Base-by-base conservation (phyloP, 345 rosid species). In the Mangifera indica region DNA sequence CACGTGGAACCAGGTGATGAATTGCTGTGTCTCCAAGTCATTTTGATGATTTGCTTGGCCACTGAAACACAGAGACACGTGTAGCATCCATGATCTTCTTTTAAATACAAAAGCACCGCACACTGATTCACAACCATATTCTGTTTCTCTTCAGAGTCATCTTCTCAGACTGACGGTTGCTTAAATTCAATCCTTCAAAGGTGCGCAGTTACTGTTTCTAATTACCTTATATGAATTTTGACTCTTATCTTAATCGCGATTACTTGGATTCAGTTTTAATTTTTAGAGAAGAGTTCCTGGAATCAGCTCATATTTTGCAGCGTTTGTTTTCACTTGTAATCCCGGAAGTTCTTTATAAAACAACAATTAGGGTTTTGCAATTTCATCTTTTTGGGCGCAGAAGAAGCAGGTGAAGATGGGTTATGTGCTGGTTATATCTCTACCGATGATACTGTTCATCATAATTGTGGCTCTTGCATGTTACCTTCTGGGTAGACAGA, bases 401-500 rank as follows among this genome's bases (percentile, higher is more conserved):
- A 37, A 37, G 42, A 37, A 37, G n/a, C n/a, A n/a, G 42, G 42
- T n/a, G 7, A 12, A 52, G 64, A 80, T 83, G 83, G 82, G 74
- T 0, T 67, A 37, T 63, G 45, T 79, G 3, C 7, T 75, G 3
- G 76, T 69, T 68, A 56, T 77, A 13, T 80, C 86, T 0, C 48
- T 83, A 29, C 67, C 83, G 0, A 29, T 32, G 67, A 70, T 83
- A 45, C 9, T 83, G 66, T 72, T 83, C 51, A 18, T 83, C 29
- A 14, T 80, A 70, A 74, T 83, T 2, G 60, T 80, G 44, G 83
- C 80, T 2, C 74, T 83, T 57, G 75, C 77, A 0, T 82, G 70
- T 62, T 82, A 82, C 73, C 78, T 82, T 44, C 10, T 77, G 0
- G 86, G 86, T 15, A 69, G 86, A 54, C 57, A 63, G 44, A 66